Base-by-base conservation (phyloP, 495 filamentous ascomycete genomes). In the Talaromyces borbonicus region DNA sequence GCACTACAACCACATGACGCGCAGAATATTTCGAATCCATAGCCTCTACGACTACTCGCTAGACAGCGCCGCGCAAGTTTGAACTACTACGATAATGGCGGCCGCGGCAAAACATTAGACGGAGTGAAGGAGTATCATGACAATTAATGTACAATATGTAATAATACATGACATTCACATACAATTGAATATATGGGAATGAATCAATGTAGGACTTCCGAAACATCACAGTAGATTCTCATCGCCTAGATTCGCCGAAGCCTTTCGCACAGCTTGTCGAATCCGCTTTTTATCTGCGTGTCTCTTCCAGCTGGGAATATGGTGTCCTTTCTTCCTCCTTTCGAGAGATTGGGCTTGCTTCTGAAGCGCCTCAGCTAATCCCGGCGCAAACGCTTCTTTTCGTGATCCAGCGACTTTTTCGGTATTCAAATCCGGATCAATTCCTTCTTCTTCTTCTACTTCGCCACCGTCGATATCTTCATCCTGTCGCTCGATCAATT, bases 291-390 rank as follows among this genome's bases (percentile, higher is more conserved):
- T 69, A 44, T 68, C 59, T 32, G 53, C 54, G 48, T 68, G 50
- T 48, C 68, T 69, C 61, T 67, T 68, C 68, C 68, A 72, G 25
- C 60, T 64, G n/a, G 68, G 66, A 22, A 72, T 64, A 14, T 49
- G 62, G 48, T 66, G 56, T 0, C 68, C 68, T 50, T 60, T 67
- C 52, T 69, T 64, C 48, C 57, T 61, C 20, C 30, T 35, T 6
- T 59, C 54, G 14, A 51, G 43, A 14, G 52, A 52, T 15, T 58
- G 22, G 22, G 54, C 58, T 27, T 52, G 49, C 7, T 39, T 32
- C 14, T 26, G 19, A 15, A 39, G 35, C 24, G 46, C 46, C 27
- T 39, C 20, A 27, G 37, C 30, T 20, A 42, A 4, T 71, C 72
- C 72, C 70, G 77, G 31, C 36, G 29, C 39, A 31, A 5, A 7